Percentiles rank a stretch among this genome's conserved stretches.
Evolutionary conservation across 2,329 filamentous ascomycete genomes (phyloP).

Genomic region (Dactylellina drechsleri): DNA sequence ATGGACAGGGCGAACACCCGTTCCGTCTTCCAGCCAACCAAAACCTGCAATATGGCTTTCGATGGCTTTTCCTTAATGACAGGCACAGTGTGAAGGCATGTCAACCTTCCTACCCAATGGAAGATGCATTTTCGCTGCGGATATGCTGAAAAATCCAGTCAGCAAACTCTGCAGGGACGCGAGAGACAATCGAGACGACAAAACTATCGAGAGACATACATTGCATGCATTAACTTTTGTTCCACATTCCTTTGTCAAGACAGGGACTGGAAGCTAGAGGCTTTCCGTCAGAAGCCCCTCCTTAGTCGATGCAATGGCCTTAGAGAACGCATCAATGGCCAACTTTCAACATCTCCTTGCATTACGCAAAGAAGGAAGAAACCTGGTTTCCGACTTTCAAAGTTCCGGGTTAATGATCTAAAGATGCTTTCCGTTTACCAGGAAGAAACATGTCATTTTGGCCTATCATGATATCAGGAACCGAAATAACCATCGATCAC

Average conservation of each 20-base stretch:
- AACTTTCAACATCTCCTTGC: constrained; percentile 30
- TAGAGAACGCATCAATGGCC: not conserved
- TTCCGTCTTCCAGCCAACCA: constrained; percentile 2
- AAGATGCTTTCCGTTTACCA: constrained; percentile 22
- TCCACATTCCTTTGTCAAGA: too few species aligned
- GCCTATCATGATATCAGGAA: constrained; percentile 48
- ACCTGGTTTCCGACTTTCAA: constrained; percentile 39
- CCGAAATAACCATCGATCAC: constrained; percentile 18
- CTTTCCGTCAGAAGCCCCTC: not conserved
- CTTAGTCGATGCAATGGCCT: not conserved
- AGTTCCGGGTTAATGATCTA: constrained; percentile 19
- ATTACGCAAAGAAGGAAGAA: constrained; percentile 22
- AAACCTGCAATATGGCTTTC: constrained; percentile 49
- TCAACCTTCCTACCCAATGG: constrained; percentile 33
- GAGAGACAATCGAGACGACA: constrained; percentile 8
- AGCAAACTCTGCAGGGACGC: constrained; percentile 33
- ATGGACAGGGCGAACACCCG: constrained; percentile 1
- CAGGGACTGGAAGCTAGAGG: not conserved
- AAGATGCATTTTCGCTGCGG: constrained; percentile 23
- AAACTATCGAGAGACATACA: constrained; percentile 32
- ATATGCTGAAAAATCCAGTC: constrained; percentile 32
- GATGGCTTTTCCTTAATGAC: constrained; percentile 19
- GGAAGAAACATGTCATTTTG: constrained; percentile 23
- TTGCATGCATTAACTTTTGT: constrained; percentile 18
- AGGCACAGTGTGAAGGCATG: constrained; percentile 18